Conservation (phyloP, 2,329 filamentous ascomycete species). For the Rhexocercosporidium sp. region DNA sequence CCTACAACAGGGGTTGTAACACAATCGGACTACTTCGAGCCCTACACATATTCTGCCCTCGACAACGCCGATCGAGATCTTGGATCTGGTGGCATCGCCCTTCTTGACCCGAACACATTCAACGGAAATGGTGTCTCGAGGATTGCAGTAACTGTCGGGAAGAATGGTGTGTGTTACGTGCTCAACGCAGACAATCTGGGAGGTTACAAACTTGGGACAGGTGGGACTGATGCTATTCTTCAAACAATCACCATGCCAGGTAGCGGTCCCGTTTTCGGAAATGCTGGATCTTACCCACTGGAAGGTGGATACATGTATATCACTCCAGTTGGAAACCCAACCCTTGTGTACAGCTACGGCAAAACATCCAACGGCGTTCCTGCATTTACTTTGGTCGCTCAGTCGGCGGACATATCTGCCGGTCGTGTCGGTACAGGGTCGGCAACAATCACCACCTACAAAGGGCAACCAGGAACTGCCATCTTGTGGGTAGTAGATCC, state of each 20-base stretch:
- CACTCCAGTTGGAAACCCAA: slow-evolving; percentile 38
- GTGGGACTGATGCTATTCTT: slow-evolving; percentile 41
- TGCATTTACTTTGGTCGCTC: slow-evolving; percentile 40
- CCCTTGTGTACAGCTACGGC: slow-evolving; percentile 41
- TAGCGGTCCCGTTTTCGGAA: slow-evolving; percentile 24
- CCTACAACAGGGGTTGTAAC: slow-evolving; percentile 16
- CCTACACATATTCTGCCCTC: slow-evolving; percentile 22
- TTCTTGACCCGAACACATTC: slow-evolving; percentile 28
- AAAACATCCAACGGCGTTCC: slow-evolving; percentile 28
- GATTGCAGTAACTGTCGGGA: slow-evolving; percentile 41
- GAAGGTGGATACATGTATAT: slow-evolving; percentile 46
- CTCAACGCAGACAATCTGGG: slow-evolving; percentile 45
- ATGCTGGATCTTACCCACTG: slow-evolving; percentile 43
- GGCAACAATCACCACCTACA: slow-evolving; percentile 44
- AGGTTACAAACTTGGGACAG: slow-evolving; percentile 43
- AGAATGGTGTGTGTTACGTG: slow-evolving; percentile 43
- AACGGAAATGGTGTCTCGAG: slow-evolving; percentile 30
- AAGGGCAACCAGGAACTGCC: slow-evolving; percentile 39
- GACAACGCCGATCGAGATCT: slow-evolving; percentile 28
- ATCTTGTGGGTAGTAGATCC: slow-evolving; percentile 44
- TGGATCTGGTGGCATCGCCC: slow-evolving; percentile 24
- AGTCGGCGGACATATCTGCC: slow-evolving; percentile 37
- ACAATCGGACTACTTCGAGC: slow-evolving; percentile 28
- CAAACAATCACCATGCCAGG: slow-evolving; percentile 36
- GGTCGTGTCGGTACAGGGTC: slow-evolving; percentile 41